Evolutionary conservation across 768 basidiomycete species (phyloP).

Genomic region (Termitomyces sp.): DNA sequence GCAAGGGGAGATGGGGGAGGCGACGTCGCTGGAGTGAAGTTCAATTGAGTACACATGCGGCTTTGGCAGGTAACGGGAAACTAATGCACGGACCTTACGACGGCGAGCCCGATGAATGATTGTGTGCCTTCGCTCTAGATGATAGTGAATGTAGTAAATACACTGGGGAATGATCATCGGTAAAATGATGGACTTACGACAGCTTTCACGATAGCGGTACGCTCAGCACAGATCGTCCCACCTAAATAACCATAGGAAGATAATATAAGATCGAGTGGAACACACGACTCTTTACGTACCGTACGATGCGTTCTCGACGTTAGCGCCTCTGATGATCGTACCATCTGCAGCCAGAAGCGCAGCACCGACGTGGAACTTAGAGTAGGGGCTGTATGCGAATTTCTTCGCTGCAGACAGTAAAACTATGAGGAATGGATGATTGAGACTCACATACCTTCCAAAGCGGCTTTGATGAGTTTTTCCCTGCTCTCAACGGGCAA

Average conservation of each 20-base stretch:
- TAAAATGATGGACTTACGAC: slow-evolving; percentile 49
- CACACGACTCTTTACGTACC: slow-evolving; percentile 43
- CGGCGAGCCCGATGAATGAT: slow-evolving; percentile 71
- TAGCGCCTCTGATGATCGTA: slow-evolving; percentile 76
- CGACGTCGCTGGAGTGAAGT: slow-evolving; percentile 55
- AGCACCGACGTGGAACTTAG: slow-evolving; percentile 91
- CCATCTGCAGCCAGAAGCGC: slow-evolving; percentile 73
- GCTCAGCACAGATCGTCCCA: slow-evolving; percentile 89
- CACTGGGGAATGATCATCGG: neutral
- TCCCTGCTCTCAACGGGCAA: slow-evolving; percentile 41
- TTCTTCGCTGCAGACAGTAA: slow-evolving; percentile 64
- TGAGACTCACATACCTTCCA: slow-evolving; percentile 43
- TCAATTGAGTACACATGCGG: neutral
- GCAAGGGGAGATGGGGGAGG: slow-evolving; percentile 73
- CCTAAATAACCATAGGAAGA: slow-evolving; percentile 39
- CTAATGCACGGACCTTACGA: slow-evolving; percentile 58
- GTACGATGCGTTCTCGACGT: slow-evolving; percentile 92
- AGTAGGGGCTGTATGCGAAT: slow-evolving; percentile 79
- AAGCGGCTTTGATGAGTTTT: slow-evolving; percentile 50
- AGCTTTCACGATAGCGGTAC: slow-evolving; percentile 94
- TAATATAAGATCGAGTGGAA: neutral
- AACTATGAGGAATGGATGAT: too few species aligned
- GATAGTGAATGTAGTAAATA: neutral
- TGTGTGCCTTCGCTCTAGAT: slow-evolving; percentile 73
- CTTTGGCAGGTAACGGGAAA: neutral